These are phyloP conservation scores for Taphrina wiesneri DNA, from an alignment of 1,139 yeast genomes.

Conservation along the genomic window DNA sequence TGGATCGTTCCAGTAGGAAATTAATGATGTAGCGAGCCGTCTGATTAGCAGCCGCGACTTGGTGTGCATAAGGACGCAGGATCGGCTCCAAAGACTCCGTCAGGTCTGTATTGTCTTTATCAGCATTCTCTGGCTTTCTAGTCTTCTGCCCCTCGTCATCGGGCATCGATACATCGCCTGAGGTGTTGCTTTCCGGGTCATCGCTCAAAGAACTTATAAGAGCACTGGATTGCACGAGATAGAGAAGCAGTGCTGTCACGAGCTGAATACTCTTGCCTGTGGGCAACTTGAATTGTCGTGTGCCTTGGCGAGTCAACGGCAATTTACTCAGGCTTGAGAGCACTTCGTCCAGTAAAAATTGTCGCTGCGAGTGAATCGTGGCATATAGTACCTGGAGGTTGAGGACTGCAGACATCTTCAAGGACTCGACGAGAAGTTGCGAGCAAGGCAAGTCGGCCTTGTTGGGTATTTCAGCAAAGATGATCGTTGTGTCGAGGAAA, in stretches of 20 bases:
- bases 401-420: slow-evolving; percentile 45
- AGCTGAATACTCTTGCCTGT: slow-evolving; percentile 56
- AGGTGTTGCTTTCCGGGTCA: background rate
- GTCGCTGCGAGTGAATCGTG: slow-evolving; percentile 55
- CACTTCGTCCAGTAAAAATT: slow-evolving; percentile 62
- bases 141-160: too few species aligned
- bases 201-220: background rate
- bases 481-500: slow-evolving; percentile 50
- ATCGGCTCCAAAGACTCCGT: background rate
- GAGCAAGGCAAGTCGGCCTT: slow-evolving; percentile 34
- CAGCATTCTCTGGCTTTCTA: background rate
- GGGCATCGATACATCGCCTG: too few species aligned
- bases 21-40: slow-evolving; percentile 47
- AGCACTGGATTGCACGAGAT: slow-evolving; percentile 50
- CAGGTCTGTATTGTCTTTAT: background rate
- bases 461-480: slow-evolving; percentile 45
- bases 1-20: slow-evolving; percentile 41
- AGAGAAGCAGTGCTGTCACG: slow-evolving; percentile 52
- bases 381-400: slow-evolving; percentile 54
- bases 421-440: slow-evolving; percentile 6
- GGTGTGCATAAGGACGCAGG: background rate
- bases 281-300: slow-evolving; percentile 52
- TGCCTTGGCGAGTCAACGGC: slow-evolving; percentile 50
- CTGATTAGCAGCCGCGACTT: slow-evolving; percentile 48
- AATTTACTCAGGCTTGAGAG: slow-evolving; percentile 55